phyloP scores from a whole-genome alignment of 2,329 filamentous ascomycete species.

The Thelonectria blattea region DNA sequence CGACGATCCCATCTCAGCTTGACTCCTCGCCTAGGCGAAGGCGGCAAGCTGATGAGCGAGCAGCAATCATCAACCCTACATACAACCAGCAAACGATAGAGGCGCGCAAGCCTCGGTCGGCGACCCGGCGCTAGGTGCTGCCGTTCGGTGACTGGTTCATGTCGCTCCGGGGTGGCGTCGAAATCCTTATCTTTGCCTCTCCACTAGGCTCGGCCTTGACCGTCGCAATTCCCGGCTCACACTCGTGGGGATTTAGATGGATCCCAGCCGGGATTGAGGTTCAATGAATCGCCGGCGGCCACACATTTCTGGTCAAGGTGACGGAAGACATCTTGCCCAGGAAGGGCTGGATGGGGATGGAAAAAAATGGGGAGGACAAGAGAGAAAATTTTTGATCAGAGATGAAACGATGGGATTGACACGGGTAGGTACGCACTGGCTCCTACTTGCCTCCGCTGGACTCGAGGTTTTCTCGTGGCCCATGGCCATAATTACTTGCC shows the following conservation, averaged over 20 bases:
- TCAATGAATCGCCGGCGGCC: conserved; percentile 21
- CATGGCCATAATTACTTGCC: conserved; percentile 1
- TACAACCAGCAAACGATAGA: neutral
- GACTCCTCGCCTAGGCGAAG: neutral
- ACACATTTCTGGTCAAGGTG: conserved; percentile 14
- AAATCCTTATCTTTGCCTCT: conserved; percentile 29
- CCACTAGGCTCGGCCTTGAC: conserved; percentile 34
- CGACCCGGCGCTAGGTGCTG: conserved; percentile 4
- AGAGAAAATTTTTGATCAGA: conserved; percentile 11
- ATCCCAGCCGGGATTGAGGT: conserved; percentile 14
- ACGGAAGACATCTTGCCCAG: neutral
- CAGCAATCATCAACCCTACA: neutral
- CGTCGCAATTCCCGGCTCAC: conserved; percentile 21
- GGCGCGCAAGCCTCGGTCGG: neutral
- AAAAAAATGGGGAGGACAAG: conserved; percentile 15
- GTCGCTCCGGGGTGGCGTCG: neutral
- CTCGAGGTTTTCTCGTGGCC: conserved; percentile 6
- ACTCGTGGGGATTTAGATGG: conserved; percentile 25
- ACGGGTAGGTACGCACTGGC: conserved; percentile 3
- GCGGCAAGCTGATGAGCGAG: neutral
- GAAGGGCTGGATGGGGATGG: neutral
- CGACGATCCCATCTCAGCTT: neutral
- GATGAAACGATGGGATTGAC: conserved; percentile 6
- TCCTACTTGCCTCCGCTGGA: conserved; percentile 15
- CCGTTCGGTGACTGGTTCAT: neutral